These are phyloP conservation scores for Trichophaea hybrida DNA, from an alignment of 2,329 filamentous ascomycete genomes.

Conservation along the genomic window DNA sequence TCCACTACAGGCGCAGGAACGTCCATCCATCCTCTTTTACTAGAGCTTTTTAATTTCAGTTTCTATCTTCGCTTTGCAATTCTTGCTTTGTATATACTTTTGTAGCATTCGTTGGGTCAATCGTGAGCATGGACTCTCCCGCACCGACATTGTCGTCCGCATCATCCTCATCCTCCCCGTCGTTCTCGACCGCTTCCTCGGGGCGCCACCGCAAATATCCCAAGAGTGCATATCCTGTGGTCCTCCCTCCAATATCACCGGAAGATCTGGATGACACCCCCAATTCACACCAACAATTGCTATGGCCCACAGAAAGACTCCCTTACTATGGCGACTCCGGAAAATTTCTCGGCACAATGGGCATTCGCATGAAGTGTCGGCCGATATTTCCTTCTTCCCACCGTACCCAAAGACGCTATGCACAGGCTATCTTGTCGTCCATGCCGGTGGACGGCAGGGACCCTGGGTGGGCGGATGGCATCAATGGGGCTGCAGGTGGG, in stretches of 20 bases:
- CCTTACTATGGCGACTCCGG: neutral
- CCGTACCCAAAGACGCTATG: constrained; percentile 5
- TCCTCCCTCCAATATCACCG: neutral
- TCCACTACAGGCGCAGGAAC: too few species aligned
- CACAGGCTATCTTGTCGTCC: constrained; percentile 9
- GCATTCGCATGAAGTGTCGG: neutral
- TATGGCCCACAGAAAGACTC: neutral
- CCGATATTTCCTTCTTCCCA: neutral
- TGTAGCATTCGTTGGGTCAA: too few species aligned
- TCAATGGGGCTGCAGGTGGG: neutral
- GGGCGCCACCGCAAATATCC: neutral
- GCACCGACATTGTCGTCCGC: neutral
- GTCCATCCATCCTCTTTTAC: too few species aligned
- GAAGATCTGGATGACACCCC: neutral
- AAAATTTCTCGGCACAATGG: neutral
- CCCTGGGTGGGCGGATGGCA: constrained; percentile 2
- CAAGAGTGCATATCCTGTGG: neutral
- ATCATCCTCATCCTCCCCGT: neutral
- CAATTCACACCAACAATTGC: neutral
- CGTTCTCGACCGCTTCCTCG: neutral
- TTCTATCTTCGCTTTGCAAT: too few species aligned
- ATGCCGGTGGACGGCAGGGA: neutral
- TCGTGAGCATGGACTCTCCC: neutral
- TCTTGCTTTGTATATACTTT: too few species aligned
- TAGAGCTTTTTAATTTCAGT: too few species aligned